Evolutionary conservation across 2,329 filamentous ascomycete species (phyloP), one percentile per base, ranked within the genome.

Genomic region (Fusarium guadeloupense): DNA sequence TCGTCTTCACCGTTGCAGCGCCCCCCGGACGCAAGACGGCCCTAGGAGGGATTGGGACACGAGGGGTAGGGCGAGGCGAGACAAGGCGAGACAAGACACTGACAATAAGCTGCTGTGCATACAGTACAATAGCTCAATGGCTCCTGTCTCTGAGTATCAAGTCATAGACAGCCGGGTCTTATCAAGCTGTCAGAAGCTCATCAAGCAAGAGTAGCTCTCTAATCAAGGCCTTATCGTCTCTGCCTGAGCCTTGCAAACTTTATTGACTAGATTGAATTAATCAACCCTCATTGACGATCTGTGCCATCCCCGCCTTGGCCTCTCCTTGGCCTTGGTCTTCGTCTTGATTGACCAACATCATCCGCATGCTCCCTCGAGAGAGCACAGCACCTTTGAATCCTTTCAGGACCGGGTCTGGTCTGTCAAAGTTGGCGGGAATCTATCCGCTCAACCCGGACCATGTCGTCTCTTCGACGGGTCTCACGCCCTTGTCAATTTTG

Each of bases 351-450:
- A 28, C 38, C 39, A 54, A 35, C 56, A 34, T 54, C 49, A 42
- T 38, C 23, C 23, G 23, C 9, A 26, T 10, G 39, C 33, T 41
- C 44, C 30, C 17, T 39, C 23, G 35, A 40, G 9, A 16, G 26
- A 37, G 14, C 13, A 30, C 13, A 31, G 19, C 30, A 40, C 28
- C 31, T 25, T 40, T 39, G 41, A 19, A 46, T 50, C 43, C 48
- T 56, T 43, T 34, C 20, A 19, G 43, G 21, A 28, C 30, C 25
- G 45, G 44, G 41, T 45, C 52, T 68, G 44, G 41, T 45, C 52
- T 68, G 66, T 64, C 62, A 60, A 59, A 62, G 20, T 55, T 45
- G 49, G 46, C 67, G 67, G 67, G 54, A 42, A 66, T 65, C 67
- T 64, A 68, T 55, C 67, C 67, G 67, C 44, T 28, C 37, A 52